These are phyloP conservation scores for maize (Zea mays) DNA, from an alignment of 176 grass and related monocot genomes.

Conservation along the genomic window DNA sequence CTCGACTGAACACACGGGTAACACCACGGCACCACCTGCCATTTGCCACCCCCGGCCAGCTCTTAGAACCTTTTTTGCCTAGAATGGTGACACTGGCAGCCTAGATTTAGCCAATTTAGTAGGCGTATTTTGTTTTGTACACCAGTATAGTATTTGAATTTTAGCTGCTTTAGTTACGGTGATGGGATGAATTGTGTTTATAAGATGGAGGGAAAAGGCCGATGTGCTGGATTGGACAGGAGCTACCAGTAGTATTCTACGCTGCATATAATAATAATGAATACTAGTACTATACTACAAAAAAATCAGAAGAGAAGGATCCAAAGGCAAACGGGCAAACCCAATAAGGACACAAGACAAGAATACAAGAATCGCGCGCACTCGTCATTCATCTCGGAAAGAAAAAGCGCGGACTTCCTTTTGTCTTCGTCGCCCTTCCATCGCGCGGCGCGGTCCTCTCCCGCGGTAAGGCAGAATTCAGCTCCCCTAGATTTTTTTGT, in stretches of 20 bases:
- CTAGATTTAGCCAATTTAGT: background rate
- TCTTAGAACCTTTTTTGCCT: background rate
- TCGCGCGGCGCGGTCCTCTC: background rate
- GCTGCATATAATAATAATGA: background rate
- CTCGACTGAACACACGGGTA: too few species aligned
- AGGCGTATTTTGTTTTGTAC: background rate
- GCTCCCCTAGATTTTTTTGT: too few species aligned
- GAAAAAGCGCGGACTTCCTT: background rate
- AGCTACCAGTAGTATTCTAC: background rate
- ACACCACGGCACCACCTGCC: too few species aligned
- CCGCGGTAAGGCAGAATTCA: background rate
- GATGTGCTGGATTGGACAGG: background rate
- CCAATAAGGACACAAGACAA: constrained; percentile 39
- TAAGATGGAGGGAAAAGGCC: background rate
- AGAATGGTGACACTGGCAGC: background rate
- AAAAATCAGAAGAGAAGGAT: background rate
- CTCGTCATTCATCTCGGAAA: background rate
- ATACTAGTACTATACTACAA: too few species aligned
- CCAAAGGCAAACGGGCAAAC: constrained; percentile 19
- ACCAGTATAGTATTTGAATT: too few species aligned
- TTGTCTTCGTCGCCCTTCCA: background rate
- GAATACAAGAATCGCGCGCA: constrained; percentile 12
- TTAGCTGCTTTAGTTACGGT: too few species aligned
- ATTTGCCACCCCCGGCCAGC: background rate
- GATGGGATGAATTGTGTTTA: too few species aligned